These are phyloP conservation scores for Rhynchospora breviuscula DNA, from an alignment of 176 grass and related monocot species.

Conservation along the genomic window DNA sequence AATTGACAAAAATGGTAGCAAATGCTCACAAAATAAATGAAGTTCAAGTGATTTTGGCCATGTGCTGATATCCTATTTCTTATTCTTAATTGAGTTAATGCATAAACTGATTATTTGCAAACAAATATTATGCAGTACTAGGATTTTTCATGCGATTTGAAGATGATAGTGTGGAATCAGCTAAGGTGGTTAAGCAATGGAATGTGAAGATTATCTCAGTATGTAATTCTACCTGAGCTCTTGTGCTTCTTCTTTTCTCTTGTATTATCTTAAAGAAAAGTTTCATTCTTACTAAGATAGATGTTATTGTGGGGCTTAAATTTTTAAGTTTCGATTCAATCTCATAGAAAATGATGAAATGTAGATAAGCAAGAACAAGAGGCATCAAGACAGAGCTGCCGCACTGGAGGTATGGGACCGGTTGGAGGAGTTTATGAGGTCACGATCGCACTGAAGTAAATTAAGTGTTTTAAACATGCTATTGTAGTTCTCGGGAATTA, in stretches of 20 bases:
- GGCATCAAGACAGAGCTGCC: slow-evolving; percentile 95
- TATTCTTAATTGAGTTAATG: background rate
- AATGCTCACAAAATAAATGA: no score
- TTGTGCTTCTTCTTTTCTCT: background rate
- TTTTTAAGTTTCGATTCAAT: background rate
- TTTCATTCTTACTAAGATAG: background rate
- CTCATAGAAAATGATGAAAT: background rate
- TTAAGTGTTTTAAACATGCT: slow-evolving; percentile 7
- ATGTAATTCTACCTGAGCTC: slow-evolving; percentile 25
- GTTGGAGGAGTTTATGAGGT: slow-evolving; percentile 75
- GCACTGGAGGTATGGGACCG: slow-evolving; percentile 92
- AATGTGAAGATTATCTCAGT: slow-evolving; percentile 95
- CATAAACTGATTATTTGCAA: background rate
- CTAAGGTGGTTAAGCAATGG: slow-evolving; percentile 93
- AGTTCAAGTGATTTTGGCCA: background rate
- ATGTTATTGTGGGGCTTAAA: no score
- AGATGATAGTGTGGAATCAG: slow-evolving; percentile 92
- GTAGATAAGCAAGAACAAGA: slow-evolving; percentile 98
- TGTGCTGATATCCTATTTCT: background rate
- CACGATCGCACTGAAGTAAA: slow-evolving; percentile 28
- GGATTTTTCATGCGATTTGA: slow-evolving; percentile 95
- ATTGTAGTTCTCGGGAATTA: slow-evolving; percentile 10
- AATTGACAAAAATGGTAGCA: background rate
- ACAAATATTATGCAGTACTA: slow-evolving; percentile 60
- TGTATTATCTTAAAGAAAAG: background rate